These are phyloP conservation scores for Colletotrichum noveboracense DNA, from an alignment of 2,329 filamentous ascomycete species.

Conservation along the genomic window DNA sequence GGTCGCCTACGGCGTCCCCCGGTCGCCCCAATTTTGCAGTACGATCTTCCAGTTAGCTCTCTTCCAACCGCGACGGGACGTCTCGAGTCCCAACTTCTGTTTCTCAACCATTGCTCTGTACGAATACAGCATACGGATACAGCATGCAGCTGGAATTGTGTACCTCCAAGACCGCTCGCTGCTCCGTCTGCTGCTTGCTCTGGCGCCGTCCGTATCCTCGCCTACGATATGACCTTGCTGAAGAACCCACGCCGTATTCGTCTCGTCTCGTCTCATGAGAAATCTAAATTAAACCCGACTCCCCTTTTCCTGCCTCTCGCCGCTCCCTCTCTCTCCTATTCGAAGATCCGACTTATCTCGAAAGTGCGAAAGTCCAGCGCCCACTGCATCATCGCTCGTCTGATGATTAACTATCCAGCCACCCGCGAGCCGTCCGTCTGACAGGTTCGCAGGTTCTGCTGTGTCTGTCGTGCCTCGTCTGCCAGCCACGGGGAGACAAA, in stretches of 20 bases:
- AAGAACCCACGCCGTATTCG: constrained; percentile 17
- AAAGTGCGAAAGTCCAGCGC: background rate
- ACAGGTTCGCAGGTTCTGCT: background rate
- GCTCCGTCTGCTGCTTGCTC: background rate
- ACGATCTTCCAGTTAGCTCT: background rate
- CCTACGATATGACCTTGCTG: background rate
- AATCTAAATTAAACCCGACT: background rate
- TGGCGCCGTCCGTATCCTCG: background rate
- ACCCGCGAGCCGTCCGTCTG: background rate
- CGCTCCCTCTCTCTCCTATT: background rate
- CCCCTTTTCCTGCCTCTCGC: background rate
- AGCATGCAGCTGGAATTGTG: background rate
- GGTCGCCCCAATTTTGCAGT: background rate
- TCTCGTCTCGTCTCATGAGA: background rate
- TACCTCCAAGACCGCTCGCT: background rate
- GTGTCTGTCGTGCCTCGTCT: background rate
- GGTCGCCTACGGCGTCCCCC: constrained; percentile 9
- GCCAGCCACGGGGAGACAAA: background rate
- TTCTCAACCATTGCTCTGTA: background rate
- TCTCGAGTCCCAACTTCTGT: background rate
- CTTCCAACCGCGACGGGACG: background rate
- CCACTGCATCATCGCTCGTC: background rate
- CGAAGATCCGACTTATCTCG: background rate
- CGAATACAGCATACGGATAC: background rate
- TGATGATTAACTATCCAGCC: background rate